Evolutionary conservation across 2,329 filamentous ascomycete species (phyloP).

Genomic region (Parastagonospora nodorum): DNA sequence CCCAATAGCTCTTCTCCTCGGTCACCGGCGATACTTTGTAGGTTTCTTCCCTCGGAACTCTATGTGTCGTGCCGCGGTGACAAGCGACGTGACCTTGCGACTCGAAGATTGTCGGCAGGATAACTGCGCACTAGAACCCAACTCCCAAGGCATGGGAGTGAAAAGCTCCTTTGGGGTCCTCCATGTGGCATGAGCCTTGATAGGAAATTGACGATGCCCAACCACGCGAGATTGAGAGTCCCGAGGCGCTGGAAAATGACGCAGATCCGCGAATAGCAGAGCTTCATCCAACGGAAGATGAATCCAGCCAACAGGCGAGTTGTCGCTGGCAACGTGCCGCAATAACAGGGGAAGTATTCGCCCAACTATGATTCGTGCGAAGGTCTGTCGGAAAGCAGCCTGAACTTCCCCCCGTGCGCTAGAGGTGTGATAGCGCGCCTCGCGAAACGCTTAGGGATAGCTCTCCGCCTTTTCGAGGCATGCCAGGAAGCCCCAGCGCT

Average conservation of each 20-base stretch:
- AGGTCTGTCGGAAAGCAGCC: constrained; percentile 24
- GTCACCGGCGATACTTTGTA: constrained; percentile 8
- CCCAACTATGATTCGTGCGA: constrained; percentile 22
- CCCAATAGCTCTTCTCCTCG: constrained; percentile 8
- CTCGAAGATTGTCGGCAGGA: constrained; percentile 9
- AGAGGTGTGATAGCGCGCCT: constrained; percentile 17
- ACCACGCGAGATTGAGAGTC: constrained; percentile 14
- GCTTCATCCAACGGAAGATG: constrained; percentile 3
- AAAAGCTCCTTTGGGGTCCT: constrained; percentile 13
- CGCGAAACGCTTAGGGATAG: constrained; percentile 16
- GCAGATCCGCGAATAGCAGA: constrained; percentile 5
- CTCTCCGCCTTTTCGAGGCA: constrained; percentile 12
- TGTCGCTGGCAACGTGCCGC: constrained; percentile 19
- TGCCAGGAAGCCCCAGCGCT: constrained; percentile 3
- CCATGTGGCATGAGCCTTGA: constrained; percentile 2
- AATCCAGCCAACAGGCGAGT: constrained; percentile 7
- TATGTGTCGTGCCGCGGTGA: constrained; percentile 3
- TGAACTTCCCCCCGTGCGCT: constrained; percentile 39
- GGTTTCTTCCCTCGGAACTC: constrained; percentile 1
- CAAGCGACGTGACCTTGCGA: constrained; percentile 13
- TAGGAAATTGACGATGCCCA: constrained; percentile 15
- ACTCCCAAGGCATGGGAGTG: constrained; percentile 16
- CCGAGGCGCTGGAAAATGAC: constrained; percentile 18
- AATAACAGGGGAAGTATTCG: constrained; percentile 19
- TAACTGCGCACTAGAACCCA: constrained; percentile 6